A percentile compares a stretch with the other conserved stretches of the same genome.
Conservation (phyloP, 139 green algal genomes). For the Dunaliella primolecta region DNA sequence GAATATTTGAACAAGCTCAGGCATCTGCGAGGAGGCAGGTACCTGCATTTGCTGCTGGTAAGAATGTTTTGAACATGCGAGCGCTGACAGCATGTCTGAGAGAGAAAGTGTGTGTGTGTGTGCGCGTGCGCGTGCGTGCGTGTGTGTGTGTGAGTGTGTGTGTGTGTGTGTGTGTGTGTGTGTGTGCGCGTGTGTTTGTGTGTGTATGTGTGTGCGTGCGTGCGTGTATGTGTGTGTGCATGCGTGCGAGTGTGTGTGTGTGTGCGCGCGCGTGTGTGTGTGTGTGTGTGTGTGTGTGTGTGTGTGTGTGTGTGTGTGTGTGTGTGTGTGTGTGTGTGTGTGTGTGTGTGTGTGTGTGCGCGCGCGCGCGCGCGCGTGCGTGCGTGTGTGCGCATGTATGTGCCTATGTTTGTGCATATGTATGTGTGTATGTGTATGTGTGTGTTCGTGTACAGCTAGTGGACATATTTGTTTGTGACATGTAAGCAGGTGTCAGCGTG, state of each 20-base stretch:
- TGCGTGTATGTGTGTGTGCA: not conserved
- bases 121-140: too few species aligned
- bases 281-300: not conserved
- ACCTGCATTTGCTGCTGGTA: too few species aligned
- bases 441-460: not conserved
- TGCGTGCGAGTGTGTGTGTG: not conserved
- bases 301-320: not conserved
- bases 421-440: not conserved
- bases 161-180: not conserved
- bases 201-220: not conserved
- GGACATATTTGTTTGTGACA: not conserved
- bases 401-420: not conserved
- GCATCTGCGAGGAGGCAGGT: too few species aligned
- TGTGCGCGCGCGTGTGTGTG: not conserved
- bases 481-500: too few species aligned
- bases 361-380: not conserved
- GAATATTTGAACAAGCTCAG: too few species aligned
- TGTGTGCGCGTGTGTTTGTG: not conserved
- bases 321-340: not conserved
- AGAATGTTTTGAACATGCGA: too few species aligned
- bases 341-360: not conserved
- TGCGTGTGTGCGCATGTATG: not conserved
- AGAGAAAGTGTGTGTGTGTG: too few species aligned
- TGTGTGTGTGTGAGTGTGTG: not conserved
- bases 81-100: too few species aligned